Evolutionary conservation across 164 flowering plant genomes (phyloP).

Genomic region (Umbilicus rupestris): DNA sequence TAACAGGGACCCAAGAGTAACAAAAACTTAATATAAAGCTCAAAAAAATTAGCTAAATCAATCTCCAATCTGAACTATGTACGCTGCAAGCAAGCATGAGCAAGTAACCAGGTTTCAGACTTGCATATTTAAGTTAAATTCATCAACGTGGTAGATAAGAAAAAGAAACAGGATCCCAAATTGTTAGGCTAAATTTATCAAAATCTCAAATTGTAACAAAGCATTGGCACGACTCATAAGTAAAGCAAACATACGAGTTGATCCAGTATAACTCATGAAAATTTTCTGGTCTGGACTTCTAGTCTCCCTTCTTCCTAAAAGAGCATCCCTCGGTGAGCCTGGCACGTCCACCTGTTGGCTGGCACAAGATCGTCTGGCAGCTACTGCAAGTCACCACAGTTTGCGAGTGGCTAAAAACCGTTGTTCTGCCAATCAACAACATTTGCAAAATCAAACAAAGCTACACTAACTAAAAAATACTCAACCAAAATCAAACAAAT

Average conservation of each 20-base stretch:
- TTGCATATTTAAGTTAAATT: too few species aligned
- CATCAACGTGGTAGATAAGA: too few species aligned
- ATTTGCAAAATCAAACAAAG: neutral
- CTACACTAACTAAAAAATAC: neutral
- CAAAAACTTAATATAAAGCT: too few species aligned
- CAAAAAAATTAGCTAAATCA: too few species aligned
- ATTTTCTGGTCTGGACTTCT: neutral
- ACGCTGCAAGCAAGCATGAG: too few species aligned
- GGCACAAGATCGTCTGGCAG: constrained; percentile 18
- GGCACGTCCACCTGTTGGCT: constrained; percentile 20
- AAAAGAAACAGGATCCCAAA: neutral
- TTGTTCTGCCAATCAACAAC: constrained; percentile 7
- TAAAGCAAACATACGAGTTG: neutral
- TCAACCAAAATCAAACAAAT: neutral
- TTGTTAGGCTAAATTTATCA: neutral
- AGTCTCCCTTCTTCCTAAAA: constrained; percentile 22
- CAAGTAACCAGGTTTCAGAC: too few species aligned
- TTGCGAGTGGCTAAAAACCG: constrained; percentile 14
- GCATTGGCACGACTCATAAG: neutral
- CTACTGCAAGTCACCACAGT: constrained; percentile 13
- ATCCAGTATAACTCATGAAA: neutral
- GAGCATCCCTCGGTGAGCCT: constrained; percentile 25
- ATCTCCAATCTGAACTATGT: too few species aligned
- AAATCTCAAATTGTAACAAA: neutral
- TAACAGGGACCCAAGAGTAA: too few species aligned